Evolutionary conservation across 129 eudicot genomes (phyloP).

Genomic region (Deinandra increscens): DNA sequence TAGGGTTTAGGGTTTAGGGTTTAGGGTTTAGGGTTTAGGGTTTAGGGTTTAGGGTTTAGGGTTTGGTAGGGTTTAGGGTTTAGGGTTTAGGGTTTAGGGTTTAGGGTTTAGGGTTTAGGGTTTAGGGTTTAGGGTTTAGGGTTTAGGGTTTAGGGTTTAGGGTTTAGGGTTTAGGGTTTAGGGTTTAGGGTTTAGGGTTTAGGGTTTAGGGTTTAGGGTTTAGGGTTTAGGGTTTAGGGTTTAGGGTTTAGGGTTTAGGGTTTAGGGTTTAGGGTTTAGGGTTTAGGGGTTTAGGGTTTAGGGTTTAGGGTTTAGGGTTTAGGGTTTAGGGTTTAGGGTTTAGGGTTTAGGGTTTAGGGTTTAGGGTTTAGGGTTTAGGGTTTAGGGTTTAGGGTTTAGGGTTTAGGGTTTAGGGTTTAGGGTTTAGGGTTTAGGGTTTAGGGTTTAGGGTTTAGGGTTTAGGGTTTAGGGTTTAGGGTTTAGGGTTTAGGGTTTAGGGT

Average conservation of each 20-base stretch:
- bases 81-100: conserved; percentile 14
- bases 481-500: conserved; percentile 24
- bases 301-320: conserved; percentile 14
- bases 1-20: no score
- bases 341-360: not conserved
- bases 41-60: no score
- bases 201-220: conserved; percentile 17
- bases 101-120: conserved; percentile 1
- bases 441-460: not conserved
- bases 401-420: conserved; percentile 32
- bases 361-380: conserved; percentile 18
- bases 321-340: conserved; percentile 22
- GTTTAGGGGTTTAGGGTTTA: conserved; percentile 14
- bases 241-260: conserved; percentile 8
- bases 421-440: conserved; percentile 28
- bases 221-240: not conserved
- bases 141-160: conserved; percentile 18
- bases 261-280: conserved; percentile 15
- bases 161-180: conserved; percentile 19
- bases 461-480: conserved; percentile 28
- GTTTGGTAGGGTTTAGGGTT: no score
- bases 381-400: conserved; percentile 30
- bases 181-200: conserved; percentile 19
- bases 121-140: not conserved
- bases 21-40: no score